Base-by-base conservation (phyloP, 176 grass and related monocot species). In the Cocos nucifera region DNA sequence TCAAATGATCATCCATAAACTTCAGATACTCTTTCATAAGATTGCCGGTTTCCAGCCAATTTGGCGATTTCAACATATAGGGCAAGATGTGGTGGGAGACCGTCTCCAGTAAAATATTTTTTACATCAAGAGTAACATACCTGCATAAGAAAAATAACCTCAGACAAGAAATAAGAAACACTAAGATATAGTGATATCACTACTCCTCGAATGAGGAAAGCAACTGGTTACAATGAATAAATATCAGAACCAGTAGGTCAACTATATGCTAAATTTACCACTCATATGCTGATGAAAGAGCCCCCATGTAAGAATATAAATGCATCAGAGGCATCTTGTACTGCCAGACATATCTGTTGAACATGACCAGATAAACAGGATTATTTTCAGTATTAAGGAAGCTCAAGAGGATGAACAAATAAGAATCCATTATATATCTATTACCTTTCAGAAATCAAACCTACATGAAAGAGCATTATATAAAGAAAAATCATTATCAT, bases 1-100 rank as follows among this genome's bases (percentile, higher is more conserved):
- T 81, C 75, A 87, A 86, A 87, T 98, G 93, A 70, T 98, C 88
- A 69, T 92, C 88, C 84, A 87, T 87, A 79, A 98, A 98, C 83
- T 81, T 98, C 59, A 91, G 76, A 79, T 91, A 98, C 51, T 98
- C 93, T 28, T 74, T 83, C 59, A 85, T 65, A 69, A 98, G 84
- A 74, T 88, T 82, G 54, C 72, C 61, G 61, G 87, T 65, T 79
- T 92, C 78, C 65, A 82, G 59, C 51, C 81, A 74, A 64, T 83
- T 81, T 49, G 84, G 93, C 49, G 84, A 98, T 57, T 54, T 86
- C 65, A 92, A 73, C 73, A 92, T 78, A 27, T 92, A 84, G 59
- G 88, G 93, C 51, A 92, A 81, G 55, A 98, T 92, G 79, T 98
- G 93, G 61, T 92, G 93, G 3, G 68, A 98, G 19, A 74, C 50